Percentiles rank a stretch among this genome's conserved stretches.
Evolutionary conservation across 202 grass and related monocot species (phyloP).

Genomic region (Bolboschoenoplectus hybrid): DNA sequence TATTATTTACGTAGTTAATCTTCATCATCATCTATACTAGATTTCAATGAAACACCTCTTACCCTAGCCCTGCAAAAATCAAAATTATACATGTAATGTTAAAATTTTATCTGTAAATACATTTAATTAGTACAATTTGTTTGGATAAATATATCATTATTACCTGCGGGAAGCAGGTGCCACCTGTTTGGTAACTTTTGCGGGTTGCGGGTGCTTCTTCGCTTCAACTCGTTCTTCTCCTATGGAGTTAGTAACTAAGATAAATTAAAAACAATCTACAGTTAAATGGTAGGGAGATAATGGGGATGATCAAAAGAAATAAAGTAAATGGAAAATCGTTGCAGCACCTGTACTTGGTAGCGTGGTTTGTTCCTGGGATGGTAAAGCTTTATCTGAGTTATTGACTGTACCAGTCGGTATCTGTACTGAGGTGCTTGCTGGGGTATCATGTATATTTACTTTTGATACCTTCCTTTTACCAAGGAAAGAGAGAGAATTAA

Average conservation of each 20-base stretch:
- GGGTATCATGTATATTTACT: slow-evolving; percentile 55
- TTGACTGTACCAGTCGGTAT: slow-evolving; percentile 14
- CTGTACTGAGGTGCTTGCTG: slow-evolving; percentile 43
- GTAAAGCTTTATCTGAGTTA: slow-evolving; percentile 47
- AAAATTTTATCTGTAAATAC: slow-evolving; percentile 26
- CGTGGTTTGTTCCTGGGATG: slow-evolving; percentile 46
- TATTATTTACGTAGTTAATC: slow-evolving; percentile 30
- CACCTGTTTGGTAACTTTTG: slow-evolving; percentile 52
- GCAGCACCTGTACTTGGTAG: slow-evolving; percentile 53
- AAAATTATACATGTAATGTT: slow-evolving; percentile 13
- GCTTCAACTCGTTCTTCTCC: slow-evolving; percentile 14
- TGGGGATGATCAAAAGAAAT: slow-evolving; percentile 4
- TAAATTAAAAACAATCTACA: not conserved
- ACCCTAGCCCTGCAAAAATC: slow-evolving; percentile 56
- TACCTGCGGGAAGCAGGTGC: slow-evolving; percentile 54
- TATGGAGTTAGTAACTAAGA: not conserved
- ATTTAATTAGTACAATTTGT: not conserved
- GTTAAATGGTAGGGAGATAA: not conserved
- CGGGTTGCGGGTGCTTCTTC: slow-evolving; percentile 32
- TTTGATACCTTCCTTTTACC: slow-evolving; percentile 81
- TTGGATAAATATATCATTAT: not conserved
- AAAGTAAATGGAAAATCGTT: not conserved
- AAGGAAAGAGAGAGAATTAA: slow-evolving; percentile 84
- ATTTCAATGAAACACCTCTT: slow-evolving; percentile 79
- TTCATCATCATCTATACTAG: slow-evolving; percentile 52